Evolutionary conservation across 169 alveolate genomes (phyloP).

Genomic region (Cryptosporidium meleagridis): DNA sequence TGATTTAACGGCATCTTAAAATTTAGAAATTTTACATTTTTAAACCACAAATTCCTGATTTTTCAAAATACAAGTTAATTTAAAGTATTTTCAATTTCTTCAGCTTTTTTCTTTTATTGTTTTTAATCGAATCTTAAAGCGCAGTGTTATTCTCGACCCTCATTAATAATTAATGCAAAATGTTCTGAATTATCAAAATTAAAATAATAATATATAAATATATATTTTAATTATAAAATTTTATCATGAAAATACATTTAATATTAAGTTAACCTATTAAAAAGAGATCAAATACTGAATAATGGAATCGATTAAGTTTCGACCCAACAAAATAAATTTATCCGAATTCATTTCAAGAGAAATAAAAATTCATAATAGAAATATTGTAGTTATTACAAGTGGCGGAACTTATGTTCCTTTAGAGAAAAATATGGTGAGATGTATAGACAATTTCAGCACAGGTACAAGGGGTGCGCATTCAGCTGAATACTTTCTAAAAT

Average conservation of each 20-base stretch:
- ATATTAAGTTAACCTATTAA: not conserved
- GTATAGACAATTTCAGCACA: conserved; percentile 89
- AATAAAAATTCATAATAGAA: conserved; percentile 13
- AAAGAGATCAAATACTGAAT: not conserved
- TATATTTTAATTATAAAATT: too few species aligned
- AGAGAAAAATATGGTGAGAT: conserved; percentile 86
- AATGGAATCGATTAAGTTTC: not conserved
- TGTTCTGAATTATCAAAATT: too few species aligned
- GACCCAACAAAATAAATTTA: not conserved
- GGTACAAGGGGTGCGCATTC: conserved; percentile 88
- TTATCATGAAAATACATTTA: not conserved
- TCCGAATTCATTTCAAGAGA: not conserved
- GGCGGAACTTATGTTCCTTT: conserved; percentile 93
- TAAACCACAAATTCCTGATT: not conserved
- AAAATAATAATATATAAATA: too few species aligned
- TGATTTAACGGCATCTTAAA: conserved; percentile 4
- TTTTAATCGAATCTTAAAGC: not conserved
- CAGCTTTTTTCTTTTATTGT: not conserved
- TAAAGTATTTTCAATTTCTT: not conserved
- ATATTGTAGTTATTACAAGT: conserved; percentile 84
- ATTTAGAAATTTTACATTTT: not conserved
- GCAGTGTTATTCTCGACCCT: not conserved
- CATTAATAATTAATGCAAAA: not conserved
- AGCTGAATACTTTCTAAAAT: conserved; percentile 84
- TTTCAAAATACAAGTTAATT: not conserved